A percentile compares a stretch with the other conserved stretches of the same genome.
These are phyloP conservation scores for Citrus unshiu DNA, from an alignment of 345 rosid species.

Conservation along the genomic window DNA sequence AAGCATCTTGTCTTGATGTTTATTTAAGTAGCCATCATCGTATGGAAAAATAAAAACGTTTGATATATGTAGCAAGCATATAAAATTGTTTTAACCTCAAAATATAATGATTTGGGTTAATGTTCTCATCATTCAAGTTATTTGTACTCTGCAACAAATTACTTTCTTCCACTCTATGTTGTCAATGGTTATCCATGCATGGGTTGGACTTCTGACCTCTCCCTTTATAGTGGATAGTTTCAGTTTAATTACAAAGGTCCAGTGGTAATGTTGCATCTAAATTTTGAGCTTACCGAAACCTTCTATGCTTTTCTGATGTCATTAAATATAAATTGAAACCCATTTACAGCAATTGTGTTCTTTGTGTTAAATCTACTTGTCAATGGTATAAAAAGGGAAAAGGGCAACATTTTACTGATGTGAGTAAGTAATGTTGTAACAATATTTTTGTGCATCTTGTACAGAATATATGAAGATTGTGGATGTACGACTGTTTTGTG, in stretches of 20 bases:
- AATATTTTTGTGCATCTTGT: not conserved
- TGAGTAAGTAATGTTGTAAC: not conserved
- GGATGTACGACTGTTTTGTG: not conserved
- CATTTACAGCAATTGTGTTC: not conserved
- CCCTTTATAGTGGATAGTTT: not conserved
- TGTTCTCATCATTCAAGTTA: no score
- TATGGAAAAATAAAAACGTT: not conserved
- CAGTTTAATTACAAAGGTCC: not conserved
- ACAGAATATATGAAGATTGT: not conserved
- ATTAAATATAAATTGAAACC: not conserved
- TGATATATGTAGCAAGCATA: not conserved
- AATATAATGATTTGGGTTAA: not conserved
- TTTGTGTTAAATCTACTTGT: not conserved
- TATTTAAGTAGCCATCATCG: not conserved
- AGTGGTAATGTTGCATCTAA: not conserved
- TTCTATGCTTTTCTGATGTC: not conserved
- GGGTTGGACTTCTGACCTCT: not conserved
- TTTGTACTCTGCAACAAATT: not conserved
- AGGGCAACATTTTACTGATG: not conserved
- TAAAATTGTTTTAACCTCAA: no score
- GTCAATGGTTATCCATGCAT: not conserved
- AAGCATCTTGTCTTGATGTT: not conserved
- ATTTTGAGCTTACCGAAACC: not conserved
- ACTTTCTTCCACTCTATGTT: not conserved
- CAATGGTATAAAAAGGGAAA: not conserved